Evolutionary conservation across 1,139 yeast genomes (phyloP), one percentile per base, ranked within the genome.

Genomic region (Yamadazyma membranifaciens): DNA sequence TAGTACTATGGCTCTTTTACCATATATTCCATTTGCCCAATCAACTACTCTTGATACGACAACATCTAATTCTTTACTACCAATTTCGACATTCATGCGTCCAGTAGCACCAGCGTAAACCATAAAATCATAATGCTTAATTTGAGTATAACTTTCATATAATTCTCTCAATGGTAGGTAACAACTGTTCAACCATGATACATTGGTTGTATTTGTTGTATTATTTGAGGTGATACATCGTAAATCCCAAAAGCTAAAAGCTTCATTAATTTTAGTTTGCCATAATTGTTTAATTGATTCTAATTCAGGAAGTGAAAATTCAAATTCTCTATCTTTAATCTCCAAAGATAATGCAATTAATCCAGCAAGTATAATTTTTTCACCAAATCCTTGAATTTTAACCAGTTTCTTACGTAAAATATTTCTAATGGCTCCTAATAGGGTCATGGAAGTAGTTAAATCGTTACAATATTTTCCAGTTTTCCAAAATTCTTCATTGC

Each of bases 401-500:
- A 55, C 41, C 7, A 38, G 51, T 39, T 25, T 48, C 46, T 36
- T 43, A 38, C 34, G 49, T 33, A 34, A 48, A 49, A 36, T 56
- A 47, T 69, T 15, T 46, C 51, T 17, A 60, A 70, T 40, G 6
- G 82, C 83, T 2, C 69, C 67, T 38, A 82, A 54, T 52, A 83
- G 81, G 15, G 55, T 52, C 28, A 41, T 12, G 12, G 30, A 15
- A 13, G 17, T 31, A 10, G 29, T 29, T n/a, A 34, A 12, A 1
- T 39, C 11, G 5, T 39, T 37, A 0, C 43, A 27, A 25, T 43
- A 46, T 14, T 17, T 38, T 12, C 54, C 59, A 13, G 51, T 45
- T 27, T 57, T 84, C 91, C 96, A 96, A 86, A 39, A 85, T 17
- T 73, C 78, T 53, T 87, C 95, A 43, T 83, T 81, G 55, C 95